Evolutionary conservation across 1,139 yeast species (phyloP).

Genomic region (Neolecta irregularis): DNA sequence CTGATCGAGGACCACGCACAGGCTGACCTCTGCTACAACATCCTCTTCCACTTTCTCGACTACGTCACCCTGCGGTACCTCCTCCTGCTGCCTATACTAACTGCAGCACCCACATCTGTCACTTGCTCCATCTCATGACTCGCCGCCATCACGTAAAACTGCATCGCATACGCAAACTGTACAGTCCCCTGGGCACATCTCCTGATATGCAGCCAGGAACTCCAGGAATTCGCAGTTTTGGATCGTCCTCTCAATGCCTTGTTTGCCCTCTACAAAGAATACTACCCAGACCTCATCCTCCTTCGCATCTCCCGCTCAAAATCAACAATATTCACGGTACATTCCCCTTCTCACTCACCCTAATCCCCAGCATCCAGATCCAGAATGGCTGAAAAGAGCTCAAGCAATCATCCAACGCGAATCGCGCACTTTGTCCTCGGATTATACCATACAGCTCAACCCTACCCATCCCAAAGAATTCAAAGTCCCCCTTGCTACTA

Average conservation of each 20-base stretch:
- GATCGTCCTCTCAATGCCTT: conserved; percentile 23
- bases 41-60: conserved; percentile 29
- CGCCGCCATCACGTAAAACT: conserved; percentile 22
- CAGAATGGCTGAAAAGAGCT: conserved; percentile 6
- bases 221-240: conserved; percentile 21
- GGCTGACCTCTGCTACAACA: conserved; percentile 19
- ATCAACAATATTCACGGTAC: conserved; percentile 9
- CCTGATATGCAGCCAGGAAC: conserved; percentile 16
- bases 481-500: no score
- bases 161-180: conserved; percentile 23
- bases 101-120: conserved; percentile 14
- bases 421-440: no score
- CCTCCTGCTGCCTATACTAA: conserved; percentile 19
- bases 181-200: not conserved
- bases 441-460: no score
- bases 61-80: conserved; percentile 29
- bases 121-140: conserved; percentile 27
- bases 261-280: conserved; percentile 20
- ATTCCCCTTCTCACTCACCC: conserved; percentile 13
- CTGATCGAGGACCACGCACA: conserved; percentile 3
- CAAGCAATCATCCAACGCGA: no score
- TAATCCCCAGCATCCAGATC: conserved; percentile 20
- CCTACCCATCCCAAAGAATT: no score
- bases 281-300: conserved; percentile 18
- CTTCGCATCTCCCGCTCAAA: conserved; percentile 7